phyloP scores from a whole-genome alignment of 208 protist genomes.

The Leptomonas pyrrhocoris region DNA sequence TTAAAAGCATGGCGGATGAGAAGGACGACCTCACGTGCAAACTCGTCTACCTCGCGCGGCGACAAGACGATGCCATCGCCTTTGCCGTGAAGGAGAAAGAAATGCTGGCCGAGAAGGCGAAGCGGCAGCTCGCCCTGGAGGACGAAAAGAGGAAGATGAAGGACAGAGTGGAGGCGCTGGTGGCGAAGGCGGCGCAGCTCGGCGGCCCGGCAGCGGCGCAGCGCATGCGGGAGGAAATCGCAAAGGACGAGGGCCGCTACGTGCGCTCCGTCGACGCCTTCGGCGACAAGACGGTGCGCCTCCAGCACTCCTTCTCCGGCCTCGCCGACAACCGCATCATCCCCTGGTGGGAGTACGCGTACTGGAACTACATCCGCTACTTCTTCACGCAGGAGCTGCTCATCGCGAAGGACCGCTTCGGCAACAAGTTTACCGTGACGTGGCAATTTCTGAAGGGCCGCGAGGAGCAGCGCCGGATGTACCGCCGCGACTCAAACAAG shows the following conservation, averaged over 20 bases:
- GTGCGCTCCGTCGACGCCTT: slow-evolving; percentile 84
- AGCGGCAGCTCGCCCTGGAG: slow-evolving; percentile 68
- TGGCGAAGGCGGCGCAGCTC: slow-evolving; percentile 56
- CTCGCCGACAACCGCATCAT: slow-evolving; percentile 87
- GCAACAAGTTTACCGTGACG: slow-evolving; percentile 89
- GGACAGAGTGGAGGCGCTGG: slow-evolving; percentile 49
- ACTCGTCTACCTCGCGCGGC: slow-evolving; percentile 64
- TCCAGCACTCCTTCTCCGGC: slow-evolving; percentile 88
- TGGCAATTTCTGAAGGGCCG: slow-evolving; percentile 85
- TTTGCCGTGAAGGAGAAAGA: slow-evolving; percentile 86
- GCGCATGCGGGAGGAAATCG: slow-evolving; percentile 52
- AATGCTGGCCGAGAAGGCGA: slow-evolving; percentile 64
- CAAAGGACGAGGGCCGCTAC: slow-evolving; percentile 63
- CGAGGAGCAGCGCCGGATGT: slow-evolving; percentile 89
- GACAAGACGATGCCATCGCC: slow-evolving; percentile 78
- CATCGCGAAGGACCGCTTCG: slow-evolving; percentile 90
- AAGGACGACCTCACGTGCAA: slow-evolving; percentile 74
- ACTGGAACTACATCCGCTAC: slow-evolving; percentile 91
- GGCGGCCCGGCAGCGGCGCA: slow-evolving; percentile 56
- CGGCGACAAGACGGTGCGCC: slow-evolving; percentile 77
- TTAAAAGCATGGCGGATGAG: slow-evolving; percentile 70
- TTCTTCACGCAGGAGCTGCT: slow-evolving; percentile 90
- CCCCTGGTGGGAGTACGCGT: slow-evolving; percentile 81
- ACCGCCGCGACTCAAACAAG: slow-evolving; percentile 86
- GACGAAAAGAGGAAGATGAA: slow-evolving; percentile 48